Percentiles rank a stretch among this genome's conserved stretches.
Conservation (phyloP, 202 grass and related monocot genomes). For the Musa balbisiana region DNA sequence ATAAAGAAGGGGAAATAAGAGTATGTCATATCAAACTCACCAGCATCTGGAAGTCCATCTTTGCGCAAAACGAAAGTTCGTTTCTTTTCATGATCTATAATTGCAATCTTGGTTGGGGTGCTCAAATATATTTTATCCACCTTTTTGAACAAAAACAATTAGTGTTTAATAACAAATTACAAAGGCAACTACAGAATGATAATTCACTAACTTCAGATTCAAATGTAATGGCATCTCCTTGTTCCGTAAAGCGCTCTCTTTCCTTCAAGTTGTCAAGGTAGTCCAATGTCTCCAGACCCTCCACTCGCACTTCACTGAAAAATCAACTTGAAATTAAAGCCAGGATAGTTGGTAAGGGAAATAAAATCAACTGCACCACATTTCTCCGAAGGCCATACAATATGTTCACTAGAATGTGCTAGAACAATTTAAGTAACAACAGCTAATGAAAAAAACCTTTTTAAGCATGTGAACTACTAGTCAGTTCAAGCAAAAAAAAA, state of each 20-base stretch:
- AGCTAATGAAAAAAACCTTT: background rate
- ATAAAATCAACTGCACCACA: background rate
- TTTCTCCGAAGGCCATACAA: background rate
- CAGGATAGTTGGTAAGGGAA: background rate
- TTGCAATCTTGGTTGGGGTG: conserved; percentile 63
- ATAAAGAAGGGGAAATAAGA: background rate
- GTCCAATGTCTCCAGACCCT: conserved; percentile 85
- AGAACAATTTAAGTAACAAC: background rate
- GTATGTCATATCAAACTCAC: conserved; percentile 24
- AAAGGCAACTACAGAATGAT: conserved; percentile 1
- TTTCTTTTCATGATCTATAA: conserved; percentile 91
- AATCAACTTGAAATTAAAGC: background rate
- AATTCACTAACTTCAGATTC: conserved; percentile 70
- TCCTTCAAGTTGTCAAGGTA: conserved; percentile 65
- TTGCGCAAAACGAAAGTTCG: conserved; percentile 70
- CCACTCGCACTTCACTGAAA: conserved; percentile 76
- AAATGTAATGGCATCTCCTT: conserved; percentile 87
- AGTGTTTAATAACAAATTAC: background rate
- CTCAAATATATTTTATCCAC: conserved; percentile 83
- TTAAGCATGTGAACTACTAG: background rate
- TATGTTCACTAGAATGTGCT: too few species aligned
- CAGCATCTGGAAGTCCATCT: conserved; percentile 81
- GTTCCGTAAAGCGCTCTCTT: conserved; percentile 58
- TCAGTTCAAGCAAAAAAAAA: background rate
- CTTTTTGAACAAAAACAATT: conserved; percentile 21